Evolutionary conservation across 2,329 filamentous ascomycete genomes (phyloP), one percentile per base, ranked within the genome.

Genomic region (Thermochaetoides dissita): DNA sequence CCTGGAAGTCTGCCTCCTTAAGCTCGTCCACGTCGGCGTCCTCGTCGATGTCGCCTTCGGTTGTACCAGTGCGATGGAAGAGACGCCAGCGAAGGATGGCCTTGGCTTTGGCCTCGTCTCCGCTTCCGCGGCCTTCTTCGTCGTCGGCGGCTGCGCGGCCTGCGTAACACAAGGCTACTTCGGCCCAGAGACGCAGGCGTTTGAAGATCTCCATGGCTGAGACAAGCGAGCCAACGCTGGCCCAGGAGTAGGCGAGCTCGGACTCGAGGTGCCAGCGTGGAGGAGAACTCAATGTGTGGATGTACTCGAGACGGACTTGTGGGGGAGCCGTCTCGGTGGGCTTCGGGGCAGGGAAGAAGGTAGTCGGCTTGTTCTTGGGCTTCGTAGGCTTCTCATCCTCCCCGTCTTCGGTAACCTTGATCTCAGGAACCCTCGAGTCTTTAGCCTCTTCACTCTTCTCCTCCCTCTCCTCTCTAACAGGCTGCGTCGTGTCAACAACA

Each of bases 201-300:
- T 94, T 88, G 63, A 96, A 98, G 46, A 98, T 96, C 46, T 95
- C 91, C 1, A 98, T 72, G 0, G 91, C 91, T 1, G 88, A 94
- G 3, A 85, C 72, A 2, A 98, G 66, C 34, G 87, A 93, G 8
- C 91, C 91, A 3, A 95, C 74, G 38, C 77, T 74, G 0, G 88
- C 83, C 91, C 91, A 98, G n/a, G 87, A 78, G 46, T 85, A 79
- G 1, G 91, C 91, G 10, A 98, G 71, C 58, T 98, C 91, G 0
- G 88, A 81, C 57, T 98, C 91, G 1, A 98, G 73, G 54, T 94
- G 86, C 91, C 91, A 98, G 40, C 88, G 69, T 0, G 87, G 84
- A 1, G 89, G 87, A 0, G 88, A 84, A 17, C 76, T 81, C 2
- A 98, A 69, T 10, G 84, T 76, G 62, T 93, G 86, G 37, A 95